A percentile compares a stretch with the other conserved stretches of the same genome.
Evolutionary conservation across 306 rosid species (phyloP).

Genomic region (Albizia julibrissin): DNA sequence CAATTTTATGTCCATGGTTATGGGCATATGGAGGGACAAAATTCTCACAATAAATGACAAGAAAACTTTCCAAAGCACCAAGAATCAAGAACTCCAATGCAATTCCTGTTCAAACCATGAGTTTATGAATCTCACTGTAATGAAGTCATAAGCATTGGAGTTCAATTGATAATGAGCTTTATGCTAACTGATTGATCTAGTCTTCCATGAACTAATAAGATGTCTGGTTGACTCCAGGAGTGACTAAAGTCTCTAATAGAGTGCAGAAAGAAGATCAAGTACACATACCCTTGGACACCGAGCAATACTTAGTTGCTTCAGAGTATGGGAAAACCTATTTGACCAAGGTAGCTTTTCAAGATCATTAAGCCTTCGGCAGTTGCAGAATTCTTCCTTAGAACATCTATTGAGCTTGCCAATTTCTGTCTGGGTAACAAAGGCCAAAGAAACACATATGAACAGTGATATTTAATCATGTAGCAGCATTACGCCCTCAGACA

Average conservation of each 20-base stretch:
- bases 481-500: conserved; percentile 14
- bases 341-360: conserved; percentile 76
- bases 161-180: background rate
- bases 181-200: conserved; percentile 2
- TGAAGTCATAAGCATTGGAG: background rate
- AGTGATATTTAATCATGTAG: background rate
- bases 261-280: conserved; percentile 21
- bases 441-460: conserved; percentile 28
- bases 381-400: conserved; percentile 63
- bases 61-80: background rate
- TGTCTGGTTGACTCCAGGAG: conserved; percentile 19
- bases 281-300: conserved; percentile 76
- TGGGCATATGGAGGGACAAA: background rate
- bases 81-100: conserved; percentile 2
- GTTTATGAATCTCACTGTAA: background rate
- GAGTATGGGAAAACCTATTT: conserved; percentile 64
- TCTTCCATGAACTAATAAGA: background rate
- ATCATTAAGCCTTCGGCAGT: conserved; percentile 49
- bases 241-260: conserved; percentile 1
- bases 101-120: background rate
- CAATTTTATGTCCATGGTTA: background rate
- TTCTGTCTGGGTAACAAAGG: conserved; percentile 54
- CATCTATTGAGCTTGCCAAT: conserved; percentile 70
- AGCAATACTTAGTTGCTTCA: conserved; percentile 84
- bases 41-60: background rate